phyloP scores from a whole-genome alignment of 805 yeast species.

The Yamadazyma takamatsuzukensis region DNA sequence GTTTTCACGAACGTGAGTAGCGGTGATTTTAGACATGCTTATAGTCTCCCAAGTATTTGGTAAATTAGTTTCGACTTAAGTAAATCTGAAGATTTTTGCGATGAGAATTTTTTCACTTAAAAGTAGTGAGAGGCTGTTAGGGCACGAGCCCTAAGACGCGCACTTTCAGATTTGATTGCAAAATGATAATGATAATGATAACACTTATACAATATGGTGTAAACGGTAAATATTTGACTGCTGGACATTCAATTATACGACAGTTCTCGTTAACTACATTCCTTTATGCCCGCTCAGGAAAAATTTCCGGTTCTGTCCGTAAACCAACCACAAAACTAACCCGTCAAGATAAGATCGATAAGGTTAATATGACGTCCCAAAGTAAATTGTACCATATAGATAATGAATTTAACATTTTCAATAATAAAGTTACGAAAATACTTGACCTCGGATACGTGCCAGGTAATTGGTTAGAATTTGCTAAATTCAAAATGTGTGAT shows the following conservation, averaged over 20 bases:
- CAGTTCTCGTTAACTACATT: too few relatives aligned
- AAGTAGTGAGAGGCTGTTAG: conserved; percentile 1
- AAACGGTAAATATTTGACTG: too few relatives aligned
- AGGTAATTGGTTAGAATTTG: conserved; percentile 37
- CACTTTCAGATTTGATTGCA: too few relatives aligned
- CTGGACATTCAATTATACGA: too few relatives aligned
- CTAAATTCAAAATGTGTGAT: conserved; percentile 23
- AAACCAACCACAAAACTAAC: too few relatives aligned
- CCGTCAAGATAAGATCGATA: conserved; percentile 23
- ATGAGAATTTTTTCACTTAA: conserved; percentile 5
- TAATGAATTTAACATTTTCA: conserved; percentile 23
- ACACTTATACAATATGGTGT: too few relatives aligned
- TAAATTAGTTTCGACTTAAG: conserved; percentile 52
- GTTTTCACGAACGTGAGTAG: conserved; percentile 93
- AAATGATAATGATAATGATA: not conserved
- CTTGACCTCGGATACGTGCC: conserved; percentile 41
- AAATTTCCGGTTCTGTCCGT: too few relatives aligned
- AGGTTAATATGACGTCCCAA: conserved; percentile 19
- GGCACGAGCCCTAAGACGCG: too few relatives aligned
- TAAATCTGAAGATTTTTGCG: too few relatives aligned
- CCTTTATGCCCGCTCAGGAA: too few relatives aligned
- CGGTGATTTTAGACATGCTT: conserved; percentile 82
- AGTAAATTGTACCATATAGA: conserved; percentile 27
- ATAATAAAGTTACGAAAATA: conserved; percentile 23
- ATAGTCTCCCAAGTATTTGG: conserved; percentile 70